phyloP scores from a whole-genome alignment of 306 rosid genomes.

The Castanea sativa region DNA sequence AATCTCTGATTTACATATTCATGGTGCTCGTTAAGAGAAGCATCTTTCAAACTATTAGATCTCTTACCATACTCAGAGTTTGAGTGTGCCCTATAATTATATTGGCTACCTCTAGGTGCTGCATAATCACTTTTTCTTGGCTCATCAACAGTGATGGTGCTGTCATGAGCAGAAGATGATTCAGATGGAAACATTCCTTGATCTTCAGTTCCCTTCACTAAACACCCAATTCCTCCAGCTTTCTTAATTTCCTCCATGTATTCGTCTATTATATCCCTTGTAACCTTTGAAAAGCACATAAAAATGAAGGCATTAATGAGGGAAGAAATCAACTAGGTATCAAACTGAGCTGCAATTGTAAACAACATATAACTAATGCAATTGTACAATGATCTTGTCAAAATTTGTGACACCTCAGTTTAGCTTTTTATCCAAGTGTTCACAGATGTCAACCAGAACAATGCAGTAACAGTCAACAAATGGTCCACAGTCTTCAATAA shows the following conservation, averaged over 20 bases:
- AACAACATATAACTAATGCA: neutral
- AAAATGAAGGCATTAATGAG: slow-evolving; percentile 8
- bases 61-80: slow-evolving; percentile 21
- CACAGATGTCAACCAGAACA: neutral
- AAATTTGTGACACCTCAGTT: neutral
- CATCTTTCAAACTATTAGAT: slow-evolving; percentile 30
- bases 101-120: slow-evolving; percentile 25
- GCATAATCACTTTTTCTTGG: slow-evolving; percentile 27
- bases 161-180: slow-evolving; percentile 33
- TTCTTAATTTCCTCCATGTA: slow-evolving; percentile 78
- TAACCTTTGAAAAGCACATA: slow-evolving; percentile 49
- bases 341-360: neutral
- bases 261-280: slow-evolving; percentile 74
- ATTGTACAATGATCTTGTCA: neutral
- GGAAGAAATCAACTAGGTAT: neutral
- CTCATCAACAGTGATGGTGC: slow-evolving; percentile 27
- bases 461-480: neutral
- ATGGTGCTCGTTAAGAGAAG: slow-evolving; percentile 23
- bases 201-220: slow-evolving; percentile 44
- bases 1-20: slow-evolving; percentile 28
- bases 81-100: slow-evolving; percentile 34
- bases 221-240: slow-evolving; percentile 69
- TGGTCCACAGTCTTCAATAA: neutral
- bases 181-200: slow-evolving; percentile 32
- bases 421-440: neutral